Percentiles rank a stretch among this genome's conserved stretches.
Evolutionary conservation across 176 grass and related monocot species (phyloP).

Genomic region (Oryza coarctata): DNA sequence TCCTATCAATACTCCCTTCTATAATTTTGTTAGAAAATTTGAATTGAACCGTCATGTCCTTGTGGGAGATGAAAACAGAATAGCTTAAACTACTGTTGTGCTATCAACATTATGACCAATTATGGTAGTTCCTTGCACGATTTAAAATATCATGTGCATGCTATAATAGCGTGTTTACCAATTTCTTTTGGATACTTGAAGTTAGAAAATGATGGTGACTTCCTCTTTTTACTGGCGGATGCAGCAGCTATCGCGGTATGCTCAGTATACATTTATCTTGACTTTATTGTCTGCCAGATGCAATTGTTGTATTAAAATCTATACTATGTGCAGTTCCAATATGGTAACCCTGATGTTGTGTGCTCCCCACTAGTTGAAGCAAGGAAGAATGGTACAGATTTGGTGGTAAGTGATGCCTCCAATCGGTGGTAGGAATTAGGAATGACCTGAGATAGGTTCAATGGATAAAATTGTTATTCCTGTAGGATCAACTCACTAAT

Average conservation of each 20-base stretch:
- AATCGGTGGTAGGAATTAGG: background rate
- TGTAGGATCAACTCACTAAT: no score
- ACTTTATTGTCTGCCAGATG: constrained; percentile 24
- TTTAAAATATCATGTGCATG: background rate
- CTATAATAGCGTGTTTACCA: background rate
- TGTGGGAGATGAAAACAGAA: constrained; percentile 10
- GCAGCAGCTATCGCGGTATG: constrained; percentile 84
- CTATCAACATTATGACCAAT: background rate
- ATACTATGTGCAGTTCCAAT: constrained; percentile 81
- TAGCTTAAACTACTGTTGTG: constrained; percentile 4
- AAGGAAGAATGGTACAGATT: constrained; percentile 71
- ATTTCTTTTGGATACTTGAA: constrained; percentile 38
- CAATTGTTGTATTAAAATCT: constrained; percentile 22
- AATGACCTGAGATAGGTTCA: background rate
- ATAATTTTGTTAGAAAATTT: background rate
- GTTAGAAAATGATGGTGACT: constrained; percentile 90
- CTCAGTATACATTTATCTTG: constrained; percentile 25
- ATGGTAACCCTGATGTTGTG: constrained; percentile 88
- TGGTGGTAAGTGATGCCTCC: constrained; percentile 58
- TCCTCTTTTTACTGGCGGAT: constrained; percentile 88
- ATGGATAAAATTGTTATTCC: no score
- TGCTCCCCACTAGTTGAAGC: constrained; percentile 84
- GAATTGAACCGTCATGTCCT: background rate
- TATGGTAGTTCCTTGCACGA: background rate
- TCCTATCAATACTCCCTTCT: constrained; percentile 14